Conservation (phyloP, 1,139 yeast genomes). For the Keqinozyma sinolaborantium region DNA sequence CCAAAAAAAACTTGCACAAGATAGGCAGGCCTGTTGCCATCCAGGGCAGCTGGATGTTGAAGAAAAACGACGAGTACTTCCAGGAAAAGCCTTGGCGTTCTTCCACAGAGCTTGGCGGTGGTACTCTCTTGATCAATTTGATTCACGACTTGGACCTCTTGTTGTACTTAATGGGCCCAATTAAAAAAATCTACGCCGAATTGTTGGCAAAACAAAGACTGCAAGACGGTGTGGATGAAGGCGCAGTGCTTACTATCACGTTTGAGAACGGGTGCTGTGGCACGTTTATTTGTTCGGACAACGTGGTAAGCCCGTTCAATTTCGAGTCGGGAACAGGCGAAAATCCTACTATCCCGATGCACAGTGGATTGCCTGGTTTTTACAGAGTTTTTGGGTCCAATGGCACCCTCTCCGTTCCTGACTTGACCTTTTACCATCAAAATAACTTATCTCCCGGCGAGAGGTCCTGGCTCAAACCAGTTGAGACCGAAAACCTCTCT, state of each 20-base stretch:
- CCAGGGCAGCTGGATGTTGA: conserved; percentile 39
- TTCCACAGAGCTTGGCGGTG: conserved; percentile 31
- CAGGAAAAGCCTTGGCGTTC: conserved; percentile 34
- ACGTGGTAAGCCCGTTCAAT: conserved; percentile 36
- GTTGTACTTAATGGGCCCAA: conserved; percentile 36
- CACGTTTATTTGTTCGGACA: conserved; percentile 37
- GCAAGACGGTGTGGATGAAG: conserved; percentile 33
- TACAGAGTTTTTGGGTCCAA: conserved; percentile 34
- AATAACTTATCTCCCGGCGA: conserved; percentile 6
- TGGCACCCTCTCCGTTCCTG: conserved; percentile 39
- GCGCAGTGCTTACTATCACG: conserved; percentile 32
- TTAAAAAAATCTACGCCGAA: conserved; percentile 36
- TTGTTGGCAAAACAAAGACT: conserved; percentile 27
- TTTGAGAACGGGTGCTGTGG: conserved; percentile 34
- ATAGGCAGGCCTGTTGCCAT: conserved; percentile 34
- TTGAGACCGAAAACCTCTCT: conserved; percentile 20
- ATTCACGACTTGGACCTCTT: conserved; percentile 40
- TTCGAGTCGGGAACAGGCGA: conserved; percentile 42
- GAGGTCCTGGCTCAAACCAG: conserved; percentile 32
- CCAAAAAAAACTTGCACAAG: conserved; percentile 25
- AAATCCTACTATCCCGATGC: conserved; percentile 34
- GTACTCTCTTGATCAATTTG: conserved; percentile 35
- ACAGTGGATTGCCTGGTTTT: conserved; percentile 26
- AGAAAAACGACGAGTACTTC: conserved; percentile 31
- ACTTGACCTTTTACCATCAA: conserved; percentile 33